Conservation (phyloP, 148 eudicot species). For the Chenopodium formosanum region DNA sequence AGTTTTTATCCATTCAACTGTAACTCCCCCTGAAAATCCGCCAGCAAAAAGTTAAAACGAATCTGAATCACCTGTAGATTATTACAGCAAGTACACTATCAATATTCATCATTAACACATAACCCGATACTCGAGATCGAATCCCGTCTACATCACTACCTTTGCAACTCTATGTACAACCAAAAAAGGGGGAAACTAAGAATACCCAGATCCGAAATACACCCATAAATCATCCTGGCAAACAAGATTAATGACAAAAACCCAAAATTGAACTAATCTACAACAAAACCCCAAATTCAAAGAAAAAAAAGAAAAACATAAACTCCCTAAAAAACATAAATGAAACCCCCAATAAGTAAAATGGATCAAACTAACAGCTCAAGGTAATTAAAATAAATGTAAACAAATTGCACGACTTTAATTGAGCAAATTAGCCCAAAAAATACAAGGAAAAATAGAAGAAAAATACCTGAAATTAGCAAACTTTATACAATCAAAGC, state of each 20-base stretch:
- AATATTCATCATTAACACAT: background rate
- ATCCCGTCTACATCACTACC: too few relatives aligned
- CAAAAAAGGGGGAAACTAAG: background rate
- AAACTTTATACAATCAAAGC: constrained; percentile 19
- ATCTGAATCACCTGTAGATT: background rate
- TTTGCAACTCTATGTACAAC: too few relatives aligned
- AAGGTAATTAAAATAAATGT: background rate
- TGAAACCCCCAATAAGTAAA: background rate
- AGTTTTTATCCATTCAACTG: constrained; percentile 12
- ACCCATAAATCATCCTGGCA: background rate
- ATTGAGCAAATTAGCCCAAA: background rate
- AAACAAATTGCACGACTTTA: background rate
- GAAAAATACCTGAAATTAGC: constrained; percentile 30
- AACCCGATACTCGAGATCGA: background rate
- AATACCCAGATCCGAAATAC: constrained; percentile 26
- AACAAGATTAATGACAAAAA: background rate
- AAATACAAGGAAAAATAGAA: background rate
- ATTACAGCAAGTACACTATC: constrained; percentile 9
- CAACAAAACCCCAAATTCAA: background rate
- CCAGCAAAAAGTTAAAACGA: constrained; percentile 8
- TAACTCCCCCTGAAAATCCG: constrained; percentile 23
- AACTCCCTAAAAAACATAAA: background rate
- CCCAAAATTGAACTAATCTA: constrained; percentile 2
- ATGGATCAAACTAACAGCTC: constrained; percentile 16
- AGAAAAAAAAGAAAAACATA: background rate